These are phyloP conservation scores for Tetracentron sinense DNA, from an alignment of 164 flowering plant genomes.

Conservation along the genomic window DNA sequence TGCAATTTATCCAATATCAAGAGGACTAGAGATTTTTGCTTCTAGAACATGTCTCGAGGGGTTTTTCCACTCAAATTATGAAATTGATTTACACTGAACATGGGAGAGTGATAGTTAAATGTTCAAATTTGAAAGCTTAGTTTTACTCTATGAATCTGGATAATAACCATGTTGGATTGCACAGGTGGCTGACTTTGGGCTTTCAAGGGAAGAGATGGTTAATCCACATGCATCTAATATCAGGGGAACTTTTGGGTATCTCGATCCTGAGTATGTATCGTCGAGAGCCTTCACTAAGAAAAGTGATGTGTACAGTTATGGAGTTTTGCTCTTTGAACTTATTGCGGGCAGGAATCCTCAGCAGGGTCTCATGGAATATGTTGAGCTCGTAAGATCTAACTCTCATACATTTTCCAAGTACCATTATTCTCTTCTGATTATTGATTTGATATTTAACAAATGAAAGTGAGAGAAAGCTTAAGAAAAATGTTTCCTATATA, in stretches of 20 bases:
- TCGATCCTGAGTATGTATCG: conserved; percentile 93
- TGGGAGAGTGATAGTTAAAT: no score
- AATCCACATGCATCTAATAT: conserved; percentile 59
- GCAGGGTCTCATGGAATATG: conserved; percentile 86
- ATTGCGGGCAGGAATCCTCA: conserved; percentile 86
- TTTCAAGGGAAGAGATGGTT: conserved; percentile 89
- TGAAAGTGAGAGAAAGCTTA: neutral
- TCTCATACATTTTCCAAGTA: neutral
- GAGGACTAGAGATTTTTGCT: no score
- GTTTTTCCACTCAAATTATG: no score
- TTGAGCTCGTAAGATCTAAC: conserved; percentile 66
- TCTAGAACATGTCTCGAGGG: no score
- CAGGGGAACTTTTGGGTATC: conserved; percentile 92
- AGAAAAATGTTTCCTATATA: no score
- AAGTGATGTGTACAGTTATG: conserved; percentile 91
- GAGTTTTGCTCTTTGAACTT: conserved; percentile 89
- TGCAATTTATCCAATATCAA: no score
- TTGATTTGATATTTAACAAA: neutral
- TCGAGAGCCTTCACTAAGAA: conserved; percentile 80
- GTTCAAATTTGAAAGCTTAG: no score
- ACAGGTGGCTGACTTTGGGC: conserved; percentile 98
- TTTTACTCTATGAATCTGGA: neutral
- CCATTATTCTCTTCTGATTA: no score
- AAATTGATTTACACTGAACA: no score
- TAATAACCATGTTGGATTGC: conserved; percentile 11